Percentiles rank a stretch among this genome's conserved stretches.
Conservation (phyloP, 2,329 filamentous ascomycete species). For the Alternaria sp. region DNA sequence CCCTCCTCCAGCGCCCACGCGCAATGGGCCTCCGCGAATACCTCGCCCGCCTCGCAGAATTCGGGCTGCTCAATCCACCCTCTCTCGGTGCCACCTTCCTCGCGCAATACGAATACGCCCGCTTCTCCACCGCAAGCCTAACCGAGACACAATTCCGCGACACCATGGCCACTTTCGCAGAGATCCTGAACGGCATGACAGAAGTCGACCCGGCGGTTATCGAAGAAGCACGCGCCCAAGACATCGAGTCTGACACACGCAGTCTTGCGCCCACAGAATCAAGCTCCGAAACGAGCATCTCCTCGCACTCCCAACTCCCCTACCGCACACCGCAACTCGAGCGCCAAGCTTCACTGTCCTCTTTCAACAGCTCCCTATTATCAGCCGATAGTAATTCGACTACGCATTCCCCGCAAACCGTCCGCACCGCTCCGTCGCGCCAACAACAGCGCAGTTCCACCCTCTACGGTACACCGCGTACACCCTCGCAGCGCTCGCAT, state of each 20-base stretch:
- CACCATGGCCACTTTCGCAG: conserved; percentile 85
- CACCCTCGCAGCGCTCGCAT: conserved; percentile 33
- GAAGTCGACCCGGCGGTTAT: conserved; percentile 65
- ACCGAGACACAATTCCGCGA: conserved; percentile 73
- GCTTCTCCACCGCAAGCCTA: conserved; percentile 77
- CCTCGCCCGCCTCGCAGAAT: conserved; percentile 69
- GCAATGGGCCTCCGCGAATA: conserved; percentile 82
- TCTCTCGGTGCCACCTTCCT: conserved; percentile 68
- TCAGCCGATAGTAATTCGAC: conserved; percentile 18
- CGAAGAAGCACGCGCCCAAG: conserved; percentile 46
- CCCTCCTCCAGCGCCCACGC: conserved; percentile 72
- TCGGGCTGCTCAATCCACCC: conserved; percentile 67
- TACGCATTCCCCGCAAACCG: conserved; percentile 34
- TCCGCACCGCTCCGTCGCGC: conserved; percentile 40
- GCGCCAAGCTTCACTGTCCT: conserved; percentile 28
- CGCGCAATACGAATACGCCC: conserved; percentile 78
- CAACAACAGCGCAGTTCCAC: conserved; percentile 29
- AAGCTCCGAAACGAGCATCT: conserved; percentile 19
- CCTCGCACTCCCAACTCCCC: conserved; percentile 31
- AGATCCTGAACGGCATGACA: conserved; percentile 78
- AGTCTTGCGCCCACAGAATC: conserved; percentile 45
- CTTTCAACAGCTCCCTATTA: conserved; percentile 18
- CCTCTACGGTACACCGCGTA: conserved; percentile 30
- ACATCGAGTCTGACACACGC: conserved; percentile 35
- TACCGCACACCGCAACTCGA: conserved; percentile 39